Evolutionary conservation across 1,284 basidiomycete species (phyloP), one percentile per base, ranked within the genome.

Genomic region (Coniferiporia sulphurascens): DNA sequence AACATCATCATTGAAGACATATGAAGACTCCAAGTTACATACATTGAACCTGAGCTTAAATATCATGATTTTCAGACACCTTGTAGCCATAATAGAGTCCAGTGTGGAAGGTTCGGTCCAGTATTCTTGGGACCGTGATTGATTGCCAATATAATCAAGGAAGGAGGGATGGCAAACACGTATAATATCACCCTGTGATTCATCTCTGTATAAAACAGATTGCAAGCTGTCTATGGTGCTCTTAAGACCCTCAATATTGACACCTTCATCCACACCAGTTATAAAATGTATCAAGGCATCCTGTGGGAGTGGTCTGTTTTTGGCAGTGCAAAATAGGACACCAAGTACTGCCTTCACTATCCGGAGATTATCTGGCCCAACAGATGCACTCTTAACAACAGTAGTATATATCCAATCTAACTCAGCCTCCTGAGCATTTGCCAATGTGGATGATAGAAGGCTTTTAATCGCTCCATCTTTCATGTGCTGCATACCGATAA

Each of bases 11-110:
- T 66, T 59, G 4, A 41, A 15, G 4, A 62, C 4, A 55, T 60
- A 62, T 5, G 65, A 65, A 10, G 62, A 53, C 19, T 56, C 32
- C 4, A 64, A 43, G 9, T 58, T 21, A 45, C 62, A 65, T 15
- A 66, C 62, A 56, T 60, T 65, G 53, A 68, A 69, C 49, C 66
- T 60, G 15, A 71, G 63, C 36, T 67, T 58, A 17, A 48, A 19
- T 9, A 35, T 55, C 60, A 66, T 60, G 4, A 62, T 44, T 17
- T 60, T 22, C 1, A 64, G 27, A 52, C 62, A 63, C 43, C 66
- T 60, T 1, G 58, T 43, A 0, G 70, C 65, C 15, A 73, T 64
- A 9, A 57, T 56, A 4, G 48, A 48, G 17, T 67, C 62, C 8
- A 62, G 58, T 5, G 34, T 35, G 0, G 15, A 43, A 53, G 12